phyloP scores from a whole-genome alignment of 140 eudicot species.

The Cichorium intybus region DNA sequence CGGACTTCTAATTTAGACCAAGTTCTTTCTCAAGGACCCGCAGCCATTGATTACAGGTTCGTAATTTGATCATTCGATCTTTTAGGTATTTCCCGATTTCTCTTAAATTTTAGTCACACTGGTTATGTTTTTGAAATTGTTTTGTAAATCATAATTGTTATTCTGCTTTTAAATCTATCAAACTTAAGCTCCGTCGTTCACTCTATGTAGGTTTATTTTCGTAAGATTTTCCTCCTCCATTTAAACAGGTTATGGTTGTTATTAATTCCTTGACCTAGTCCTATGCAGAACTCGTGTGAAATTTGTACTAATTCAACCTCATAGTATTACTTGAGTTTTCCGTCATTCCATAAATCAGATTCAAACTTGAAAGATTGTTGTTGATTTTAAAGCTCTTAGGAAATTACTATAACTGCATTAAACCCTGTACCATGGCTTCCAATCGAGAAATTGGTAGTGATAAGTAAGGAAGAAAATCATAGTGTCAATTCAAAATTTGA shows the following conservation, averaged over 20 bases:
- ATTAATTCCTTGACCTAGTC: neutral
- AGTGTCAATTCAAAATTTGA: neutral
- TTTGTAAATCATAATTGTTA: too few relatives aligned
- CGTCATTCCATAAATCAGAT: neutral
- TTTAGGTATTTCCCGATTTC: neutral
- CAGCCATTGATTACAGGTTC: conserved; percentile 63
- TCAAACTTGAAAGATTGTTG: neutral
- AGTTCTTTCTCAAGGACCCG: conserved; percentile 46
- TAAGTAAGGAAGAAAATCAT: neutral
- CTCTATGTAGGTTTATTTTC: conserved; percentile 5
- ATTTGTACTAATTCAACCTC: neutral
- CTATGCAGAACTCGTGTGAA: conserved; percentile 1
- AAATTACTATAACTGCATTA: neutral
- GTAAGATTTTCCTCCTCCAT: neutral
- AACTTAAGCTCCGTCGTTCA: neutral
- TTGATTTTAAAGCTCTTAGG: neutral
- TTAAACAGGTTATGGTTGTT: neutral
- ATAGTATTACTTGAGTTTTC: neutral
- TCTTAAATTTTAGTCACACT: neutral
- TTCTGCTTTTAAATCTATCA: neutral
- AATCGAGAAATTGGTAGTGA: neutral
- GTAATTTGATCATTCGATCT: conserved; percentile 1
- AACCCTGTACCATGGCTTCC: neutral
- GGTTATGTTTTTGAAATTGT: neutral
- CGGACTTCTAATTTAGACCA: conserved; percentile 32